Base-by-base conservation (phyloP, 2,329 filamentous ascomycete species). In the Drechslera avenae region DNA sequence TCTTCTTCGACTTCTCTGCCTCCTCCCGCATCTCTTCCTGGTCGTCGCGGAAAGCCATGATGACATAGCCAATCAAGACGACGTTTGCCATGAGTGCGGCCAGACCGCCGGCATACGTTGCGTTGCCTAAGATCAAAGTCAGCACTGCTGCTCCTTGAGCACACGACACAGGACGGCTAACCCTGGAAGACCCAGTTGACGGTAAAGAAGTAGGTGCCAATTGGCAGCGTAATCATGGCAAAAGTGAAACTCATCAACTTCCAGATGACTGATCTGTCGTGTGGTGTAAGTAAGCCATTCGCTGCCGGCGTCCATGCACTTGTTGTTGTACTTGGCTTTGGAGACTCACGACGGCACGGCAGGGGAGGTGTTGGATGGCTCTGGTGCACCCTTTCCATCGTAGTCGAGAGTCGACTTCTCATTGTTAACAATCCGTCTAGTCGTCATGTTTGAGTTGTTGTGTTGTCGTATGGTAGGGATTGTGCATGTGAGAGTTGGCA, bases 41-140 rank as follows among this genome's bases (percentile, higher is more conserved):
- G 67, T 97, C 94, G 73, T 99, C 94, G 54, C 83, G 86, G 83
- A 96, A 92, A 3, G 94, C 94, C 16, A 96, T 90, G 49, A 97
- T 78, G 35, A 97, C 85, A 74, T 97, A 99, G n/a, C 83, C 86
- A 50, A 97, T 83, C 42, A 99, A 78, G 3, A 99, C 91, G 1
- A 95, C 83, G 64, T 99, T 99, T 10, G 94, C 94, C 72, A 95
- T 86, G 42, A 97, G 76, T 16, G 94, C 94, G 1, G 94, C 94
- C 28, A 89, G 79, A 0, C 85, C 91, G 12, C 92, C 94, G 3
- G 92, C 91, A 64, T 86, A 93, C 1, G 92, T 96, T 12, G 91
- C 83, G 74, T 96, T 96, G 61, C 91, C 93, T 96, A 39, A 39
- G 21, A 39, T 45, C 54, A 31, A 31, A 12, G 46, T 57, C 39